Conservation (phyloP, 441 rosid species). For the Gossypium gossypioides region DNA sequence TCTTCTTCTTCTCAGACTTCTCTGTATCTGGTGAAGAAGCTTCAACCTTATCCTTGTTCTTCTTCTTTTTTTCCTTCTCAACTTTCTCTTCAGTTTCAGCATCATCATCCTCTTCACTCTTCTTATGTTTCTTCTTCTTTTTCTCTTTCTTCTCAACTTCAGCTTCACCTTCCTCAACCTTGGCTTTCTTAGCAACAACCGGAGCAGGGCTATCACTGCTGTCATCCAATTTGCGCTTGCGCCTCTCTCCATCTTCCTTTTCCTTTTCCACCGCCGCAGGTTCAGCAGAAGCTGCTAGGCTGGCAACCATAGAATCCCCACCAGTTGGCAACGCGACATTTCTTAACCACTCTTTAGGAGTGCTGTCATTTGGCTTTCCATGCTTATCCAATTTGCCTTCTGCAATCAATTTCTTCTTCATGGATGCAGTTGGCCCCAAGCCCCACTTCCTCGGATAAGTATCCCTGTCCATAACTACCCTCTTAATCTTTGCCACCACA, state of each 20-base stretch:
- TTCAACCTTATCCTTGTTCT: conserved; percentile 24
- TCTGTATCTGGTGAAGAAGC: conserved; percentile 25
- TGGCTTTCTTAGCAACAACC: conserved; percentile 44
- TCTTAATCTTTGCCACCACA: conserved; percentile 81
- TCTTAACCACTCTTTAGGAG: conserved; percentile 71
- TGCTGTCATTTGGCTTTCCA: conserved; percentile 68
- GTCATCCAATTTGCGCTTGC: conserved; percentile 44
- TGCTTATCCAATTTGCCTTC: conserved; percentile 81
- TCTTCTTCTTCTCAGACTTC: conserved; percentile 43
- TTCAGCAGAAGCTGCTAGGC: conserved; percentile 50
- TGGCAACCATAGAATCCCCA: conserved; percentile 62
- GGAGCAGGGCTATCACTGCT: conserved; percentile 31
- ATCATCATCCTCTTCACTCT: conserved; percentile 20
- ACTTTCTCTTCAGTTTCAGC: conserved; percentile 17
- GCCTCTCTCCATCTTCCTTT: conserved; percentile 29
- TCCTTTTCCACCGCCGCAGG: conserved; percentile 22
- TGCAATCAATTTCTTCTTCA: conserved; percentile 75
- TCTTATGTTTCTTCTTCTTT: conserved; percentile 34
- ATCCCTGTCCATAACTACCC: conserved; percentile 93
- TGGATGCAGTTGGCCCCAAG: conserved; percentile 70
- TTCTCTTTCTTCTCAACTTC: conserved; percentile 37
- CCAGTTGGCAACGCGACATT: conserved; percentile 65
- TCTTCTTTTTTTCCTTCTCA: conserved; percentile 34
- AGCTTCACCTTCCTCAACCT: conserved; percentile 25
- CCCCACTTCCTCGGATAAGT: conserved; percentile 97